Evolutionary conservation across 2,329 filamentous ascomycete species (phyloP), one percentile per base, ranked within the genome.

Genomic region (Fusarium udum): DNA sequence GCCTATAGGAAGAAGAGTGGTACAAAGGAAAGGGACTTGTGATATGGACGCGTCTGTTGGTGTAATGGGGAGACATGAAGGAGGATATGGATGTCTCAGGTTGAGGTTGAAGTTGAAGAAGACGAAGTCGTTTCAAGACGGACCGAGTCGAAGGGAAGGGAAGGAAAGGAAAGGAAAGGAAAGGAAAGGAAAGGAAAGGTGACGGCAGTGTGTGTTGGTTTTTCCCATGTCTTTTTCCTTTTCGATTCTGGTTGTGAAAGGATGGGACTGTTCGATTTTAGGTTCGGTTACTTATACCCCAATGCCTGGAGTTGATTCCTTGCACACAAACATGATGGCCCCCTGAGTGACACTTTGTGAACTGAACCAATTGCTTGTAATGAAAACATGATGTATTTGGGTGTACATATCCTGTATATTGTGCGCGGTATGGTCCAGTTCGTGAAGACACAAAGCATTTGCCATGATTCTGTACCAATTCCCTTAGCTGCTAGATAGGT

Each of bases 221-320:
- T 67, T 63, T 42, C n/a, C 48, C 61, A 65, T 58, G 64, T 73
- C 61, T 56, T 64, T 57, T 43, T 28, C 39, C 49, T 66, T 67
- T 58, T 67, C 57, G 51, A 52, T 59, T 66, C 37, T 59, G 65
- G 61, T 40, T 59, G 57, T 59, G 70, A 67, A 65, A 65, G 72
- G 67, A 55, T 37, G 67, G 71, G 68, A 64, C 52, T 73, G 63
- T 74, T 77, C 68, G 75, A 56, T 67, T 55, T 76, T 74, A 78
- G 75, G 75, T 64, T 68, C 69, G 71, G 71, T 74, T 78, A 77
- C 63, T 77, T 78, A 77, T 77, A 77, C 75, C 75, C 75, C 75
- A 75, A 75, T 69, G 75, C 75, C 76, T 77, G 75, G 72, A 75
- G 71, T 77, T 77, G 64, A 64, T 64, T 73, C 65, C 71, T 65